Evolutionary conservation across 305 asterid genomes (phyloP), one percentile per base, ranked within the genome.

Genomic region (Euphrasia arctica): DNA sequence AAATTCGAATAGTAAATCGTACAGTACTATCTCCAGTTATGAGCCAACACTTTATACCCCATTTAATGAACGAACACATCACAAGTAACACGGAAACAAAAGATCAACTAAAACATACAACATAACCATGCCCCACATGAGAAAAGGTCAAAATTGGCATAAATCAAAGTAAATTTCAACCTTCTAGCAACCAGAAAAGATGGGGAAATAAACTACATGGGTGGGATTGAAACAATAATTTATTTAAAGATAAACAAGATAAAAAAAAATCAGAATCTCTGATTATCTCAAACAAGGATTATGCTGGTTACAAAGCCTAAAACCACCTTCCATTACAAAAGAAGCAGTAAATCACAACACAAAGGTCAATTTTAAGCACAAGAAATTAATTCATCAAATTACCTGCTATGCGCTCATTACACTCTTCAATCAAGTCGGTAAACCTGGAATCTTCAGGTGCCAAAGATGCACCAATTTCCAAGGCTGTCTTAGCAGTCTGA

Each of bases 401-500:
- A 93, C 99, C 99, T 74, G 95, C 95, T 66, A 88, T 86, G 32
- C 27, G 66, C 65, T 72, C 77, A 18, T 86, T 88, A 63, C 97
- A 90, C 77, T 88, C 95, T 75, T 83, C 80, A 55, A 90, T 82
- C 80, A 90, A 75, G 5, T 83, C 81, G 34, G 76, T 49, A 79
- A 90, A 90, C 71, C 97, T 83, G 42, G 85, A 73, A 75, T 88
- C 92, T 60, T 74, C 93, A 50, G 95, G 82, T 73, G 43, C 43
- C 43, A 93, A 78, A 70, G 95, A 74, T 43, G 89, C 89, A 31
- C 99, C 99, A 28, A 15, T 67, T 69, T 86, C 91, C 77, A 93
- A 76, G 52, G 97, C 96, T 63, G 86, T 51, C 78, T 83, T 90
- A 57, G 97, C 97, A 65, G 97, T 88, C 72, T 88, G 87, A 77